Evolutionary conservation across 1,139 yeast species (phyloP).

Genomic region (Zygotorulaspora mrakii): DNA sequence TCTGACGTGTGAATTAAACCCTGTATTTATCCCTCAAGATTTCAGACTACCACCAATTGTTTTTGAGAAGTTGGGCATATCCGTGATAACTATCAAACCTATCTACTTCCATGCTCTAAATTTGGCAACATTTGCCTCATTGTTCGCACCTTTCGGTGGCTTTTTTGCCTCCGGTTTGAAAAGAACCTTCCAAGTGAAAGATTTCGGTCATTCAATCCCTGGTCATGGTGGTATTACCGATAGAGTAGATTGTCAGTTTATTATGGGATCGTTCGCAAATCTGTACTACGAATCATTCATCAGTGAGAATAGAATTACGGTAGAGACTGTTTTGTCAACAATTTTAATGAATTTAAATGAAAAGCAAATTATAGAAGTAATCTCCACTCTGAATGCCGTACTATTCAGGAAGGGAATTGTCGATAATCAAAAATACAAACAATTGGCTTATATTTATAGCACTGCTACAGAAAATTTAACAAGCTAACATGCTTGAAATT

Average conservation of each 20-base stretch:
- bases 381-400: conserved; percentile 59
- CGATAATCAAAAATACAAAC: conserved; percentile 36
- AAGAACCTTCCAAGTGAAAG: conserved; percentile 94
- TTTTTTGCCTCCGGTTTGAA: conserved; percentile 95
- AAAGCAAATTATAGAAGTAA: conserved; percentile 62
- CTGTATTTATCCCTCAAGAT: conserved; percentile 77
- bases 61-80: conserved; percentile 45
- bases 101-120: conserved; percentile 83
- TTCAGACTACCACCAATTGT: conserved; percentile 71
- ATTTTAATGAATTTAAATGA: conserved; percentile 68
- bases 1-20: conserved; percentile 75
- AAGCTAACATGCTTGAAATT: neutral
- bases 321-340: conserved; percentile 69
- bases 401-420: conserved; percentile 55
- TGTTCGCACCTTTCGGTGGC: conserved; percentile 98
- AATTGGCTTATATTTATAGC: conserved; percentile 26
- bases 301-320: conserved; percentile 65
- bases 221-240: conserved; percentile 99
- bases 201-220: conserved; percentile 88
- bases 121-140: conserved; percentile 90
- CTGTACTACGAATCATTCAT: conserved; percentile 90
- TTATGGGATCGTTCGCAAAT: conserved; percentile 95
- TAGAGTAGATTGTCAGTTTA: conserved; percentile 94
- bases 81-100: conserved; percentile 69
- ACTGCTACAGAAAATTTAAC: conserved; percentile 13